phyloP scores from a whole-genome alignment of 2,329 filamentous ascomycete species.

The Juglanconis sp. region DNA sequence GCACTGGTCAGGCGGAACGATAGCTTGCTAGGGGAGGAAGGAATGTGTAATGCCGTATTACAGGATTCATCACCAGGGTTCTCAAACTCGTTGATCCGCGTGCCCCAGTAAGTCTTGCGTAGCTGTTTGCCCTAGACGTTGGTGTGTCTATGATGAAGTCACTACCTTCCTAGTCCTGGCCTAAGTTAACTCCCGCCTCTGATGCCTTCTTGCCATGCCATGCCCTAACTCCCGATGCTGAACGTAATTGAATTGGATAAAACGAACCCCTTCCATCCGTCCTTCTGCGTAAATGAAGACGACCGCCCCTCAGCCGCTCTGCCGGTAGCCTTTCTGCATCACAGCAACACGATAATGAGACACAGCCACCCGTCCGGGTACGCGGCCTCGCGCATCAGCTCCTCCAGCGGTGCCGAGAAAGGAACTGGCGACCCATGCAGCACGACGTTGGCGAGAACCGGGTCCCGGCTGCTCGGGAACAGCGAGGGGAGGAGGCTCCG shows the following conservation, averaged over 20 bases:
- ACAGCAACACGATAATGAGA: constrained; percentile 72
- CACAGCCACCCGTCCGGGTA: constrained; percentile 94
- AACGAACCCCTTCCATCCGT: too few relatives aligned
- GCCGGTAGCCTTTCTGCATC: constrained; percentile 7
- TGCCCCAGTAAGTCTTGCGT: too few relatives aligned
- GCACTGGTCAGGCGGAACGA: background rate
- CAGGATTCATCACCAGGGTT: background rate
- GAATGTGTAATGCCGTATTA: background rate
- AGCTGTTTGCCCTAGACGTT: too few relatives aligned
- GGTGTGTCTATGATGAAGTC: too few relatives aligned
- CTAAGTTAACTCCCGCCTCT: too few relatives aligned
- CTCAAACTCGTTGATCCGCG: too few relatives aligned
- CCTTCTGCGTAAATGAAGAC: too few relatives aligned
- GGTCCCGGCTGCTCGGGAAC: constrained; percentile 82
- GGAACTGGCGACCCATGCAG: constrained; percentile 84
- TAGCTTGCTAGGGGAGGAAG: background rate
- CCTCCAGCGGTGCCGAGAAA: constrained; percentile 74
- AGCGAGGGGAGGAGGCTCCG: constrained; percentile 72
- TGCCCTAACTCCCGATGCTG: too few relatives aligned
- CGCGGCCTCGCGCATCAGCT: constrained; percentile 75
- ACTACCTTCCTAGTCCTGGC: too few relatives aligned
- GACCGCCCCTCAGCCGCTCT: background rate
- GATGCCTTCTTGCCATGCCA: too few relatives aligned
- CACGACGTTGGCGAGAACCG: constrained; percentile 78
- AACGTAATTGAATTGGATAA: too few relatives aligned